Evolutionary conservation across 345 rosid species (phyloP), one percentile per base, ranked within the genome.

Genomic region (Aurinia saxatilis): DNA sequence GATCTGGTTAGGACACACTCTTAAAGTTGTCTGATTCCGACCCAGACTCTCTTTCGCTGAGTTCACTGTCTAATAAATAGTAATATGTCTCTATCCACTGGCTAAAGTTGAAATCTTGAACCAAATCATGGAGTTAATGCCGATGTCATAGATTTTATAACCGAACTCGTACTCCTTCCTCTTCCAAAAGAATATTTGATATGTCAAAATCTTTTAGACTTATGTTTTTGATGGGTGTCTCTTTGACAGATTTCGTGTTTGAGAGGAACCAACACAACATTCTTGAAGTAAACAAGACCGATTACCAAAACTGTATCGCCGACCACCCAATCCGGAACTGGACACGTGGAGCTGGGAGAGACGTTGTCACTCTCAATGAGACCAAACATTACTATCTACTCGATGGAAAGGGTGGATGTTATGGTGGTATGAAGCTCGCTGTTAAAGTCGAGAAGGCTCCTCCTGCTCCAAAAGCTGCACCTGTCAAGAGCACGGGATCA

Each of bases 341-440:
- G 88, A 90, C 97, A 15, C 78, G 42, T 3, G 97, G 99, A 65
- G 87, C 92, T 3, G 97, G 99, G 30, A 84, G 99, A 60, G 99
- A 93, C 52, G 74, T 90, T 23, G 95, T 87, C 57, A 84, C 95
- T 3, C 83, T 93, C 58, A 87, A 87, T 8, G 84, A 64, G 61
- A 90, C 91, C 11, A 81, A 84, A 0, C 67, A 73, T 5, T 93
- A 84, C 86, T 93, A 90, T 54, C 69, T 90, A 58, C 73, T 90
- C 8, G 89, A 92, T 16, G 92, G 99, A 51, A 87, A 80, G 53
- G 97, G 99, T 30, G 87, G 87, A 72, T 93, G 99, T 77, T 86
- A 29, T 0, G 70, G 90, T 0, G 99, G 96, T 47, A 84, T 88
- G 88, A 93, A 90, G 80, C 13, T 93, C 7, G 81, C 95, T 0